These are phyloP conservation scores for Forsythia suspensa DNA, from an alignment of 257 asterid species.

Conservation along the genomic window DNA sequence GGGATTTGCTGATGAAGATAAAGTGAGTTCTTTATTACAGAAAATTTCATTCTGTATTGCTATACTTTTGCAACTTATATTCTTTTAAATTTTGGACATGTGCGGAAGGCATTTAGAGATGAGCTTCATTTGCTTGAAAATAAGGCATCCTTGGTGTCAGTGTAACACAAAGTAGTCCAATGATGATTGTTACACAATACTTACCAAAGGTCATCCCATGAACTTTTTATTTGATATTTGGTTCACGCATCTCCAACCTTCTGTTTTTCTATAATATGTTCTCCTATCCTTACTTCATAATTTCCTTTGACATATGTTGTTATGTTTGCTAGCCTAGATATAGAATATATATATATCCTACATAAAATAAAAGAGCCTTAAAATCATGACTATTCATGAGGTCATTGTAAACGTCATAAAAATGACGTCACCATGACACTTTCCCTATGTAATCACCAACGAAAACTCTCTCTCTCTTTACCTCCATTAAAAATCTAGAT, in stretches of 20 bases:
- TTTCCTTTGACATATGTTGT: too few relatives aligned
- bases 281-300: too few relatives aligned
- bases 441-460: too few relatives aligned
- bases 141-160: conserved; percentile 13
- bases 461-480: too few relatives aligned
- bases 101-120: conserved; percentile 12
- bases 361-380: too few relatives aligned
- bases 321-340: too few relatives aligned
- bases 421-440: too few relatives aligned
- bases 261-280: too few relatives aligned
- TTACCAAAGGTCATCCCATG: background rate
- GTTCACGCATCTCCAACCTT: background rate
- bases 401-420: too few relatives aligned
- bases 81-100: conserved; percentile 4
- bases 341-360: too few relatives aligned
- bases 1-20: conserved; percentile 74
- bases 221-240: background rate
- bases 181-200: conserved; percentile 10
- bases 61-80: conserved; percentile 1
- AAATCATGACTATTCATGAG: too few relatives aligned
- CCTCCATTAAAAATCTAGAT: too few relatives aligned
- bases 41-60: background rate
- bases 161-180: conserved; percentile 10
- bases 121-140: conserved; percentile 11
- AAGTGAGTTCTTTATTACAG: conserved; percentile 56